Conservation (phyloP, 805 yeast species). For the Hanseniaspora hatyaiensis region DNA sequence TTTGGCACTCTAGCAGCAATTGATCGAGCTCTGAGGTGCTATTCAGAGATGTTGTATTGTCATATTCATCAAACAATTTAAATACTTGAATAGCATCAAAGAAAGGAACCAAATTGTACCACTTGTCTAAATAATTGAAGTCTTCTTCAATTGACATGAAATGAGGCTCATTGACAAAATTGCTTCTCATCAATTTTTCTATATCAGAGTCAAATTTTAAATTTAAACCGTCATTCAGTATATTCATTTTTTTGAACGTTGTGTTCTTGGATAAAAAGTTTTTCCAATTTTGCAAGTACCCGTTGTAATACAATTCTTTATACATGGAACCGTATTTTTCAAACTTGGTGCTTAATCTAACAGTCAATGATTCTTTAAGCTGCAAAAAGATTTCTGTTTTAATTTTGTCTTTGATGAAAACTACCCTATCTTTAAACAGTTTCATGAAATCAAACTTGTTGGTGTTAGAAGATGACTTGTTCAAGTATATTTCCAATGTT, state of each 20-base stretch:
- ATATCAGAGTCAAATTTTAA: slow-evolving; percentile 74
- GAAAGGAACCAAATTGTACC: slow-evolving; percentile 56
- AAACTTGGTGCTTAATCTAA: slow-evolving; percentile 52
- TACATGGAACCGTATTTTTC: slow-evolving; percentile 32
- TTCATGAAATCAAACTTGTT: slow-evolving; percentile 55
- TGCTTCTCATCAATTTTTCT: slow-evolving; percentile 62
- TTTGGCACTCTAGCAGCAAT: slow-evolving; percentile 50
- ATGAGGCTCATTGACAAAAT: background rate
- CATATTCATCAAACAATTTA: slow-evolving; percentile 34
- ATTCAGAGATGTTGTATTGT: too few species aligned
- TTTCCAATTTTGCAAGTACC: slow-evolving; percentile 45
- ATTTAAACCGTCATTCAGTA: slow-evolving; percentile 1
- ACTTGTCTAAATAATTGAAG: slow-evolving; percentile 19
- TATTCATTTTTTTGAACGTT: slow-evolving; percentile 32
- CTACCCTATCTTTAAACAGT: slow-evolving; percentile 63
- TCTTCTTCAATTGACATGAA: background rate
- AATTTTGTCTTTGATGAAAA: slow-evolving; percentile 60
- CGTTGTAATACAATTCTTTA: slow-evolving; percentile 44
- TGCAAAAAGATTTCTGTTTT: slow-evolving; percentile 61
- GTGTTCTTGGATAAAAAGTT: slow-evolving; percentile 38
- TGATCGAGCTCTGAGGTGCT: slow-evolving; percentile 37
- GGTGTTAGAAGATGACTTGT: slow-evolving; percentile 55
- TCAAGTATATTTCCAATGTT: slow-evolving; percentile 55
- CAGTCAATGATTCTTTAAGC: slow-evolving; percentile 51
- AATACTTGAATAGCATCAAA: slow-evolving; percentile 77